Percentiles rank a stretch among this genome's conserved stretches.
Conservation (phyloP, 768 basidiomycete species). For the Panus rudis region DNA sequence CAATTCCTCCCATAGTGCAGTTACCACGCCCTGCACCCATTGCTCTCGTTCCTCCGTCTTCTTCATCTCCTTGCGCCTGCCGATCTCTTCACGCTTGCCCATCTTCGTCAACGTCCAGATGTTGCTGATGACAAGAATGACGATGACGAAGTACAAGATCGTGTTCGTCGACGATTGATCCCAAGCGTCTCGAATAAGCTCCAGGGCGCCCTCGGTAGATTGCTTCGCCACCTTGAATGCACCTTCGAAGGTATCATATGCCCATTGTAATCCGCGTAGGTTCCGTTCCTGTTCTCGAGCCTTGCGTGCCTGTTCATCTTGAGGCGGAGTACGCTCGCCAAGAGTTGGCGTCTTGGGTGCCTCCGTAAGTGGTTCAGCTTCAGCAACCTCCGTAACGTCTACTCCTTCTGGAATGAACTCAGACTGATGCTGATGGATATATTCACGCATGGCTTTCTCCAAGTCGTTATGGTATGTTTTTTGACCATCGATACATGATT, state of each 20-base stretch:
- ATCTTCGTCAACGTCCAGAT: constrained; percentile 55
- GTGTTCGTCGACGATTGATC: constrained; percentile 68
- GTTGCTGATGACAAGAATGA: constrained; percentile 69
- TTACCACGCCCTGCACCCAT: constrained; percentile 69
- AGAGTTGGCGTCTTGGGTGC: constrained; percentile 10
- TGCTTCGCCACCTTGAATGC: constrained; percentile 63
- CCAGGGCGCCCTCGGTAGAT: constrained; percentile 65
- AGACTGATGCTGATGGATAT: constrained; percentile 82
- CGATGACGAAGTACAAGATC: constrained; percentile 68
- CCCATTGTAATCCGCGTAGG: constrained; percentile 77
- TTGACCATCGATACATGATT: constrained; percentile 86
- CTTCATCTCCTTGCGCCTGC: constrained; percentile 39
- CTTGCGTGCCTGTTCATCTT: constrained; percentile 36
- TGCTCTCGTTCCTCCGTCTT: constrained; percentile 63
- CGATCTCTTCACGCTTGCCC: constrained; percentile 40
- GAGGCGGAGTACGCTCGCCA: constrained; percentile 16
- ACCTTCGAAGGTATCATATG: constrained; percentile 79
- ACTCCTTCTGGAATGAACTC: constrained; percentile 87
- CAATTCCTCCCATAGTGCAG: constrained; percentile 68
- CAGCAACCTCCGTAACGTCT: constrained; percentile 46
- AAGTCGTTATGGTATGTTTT: constrained; percentile 79
- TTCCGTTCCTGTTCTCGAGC: constrained; percentile 63
- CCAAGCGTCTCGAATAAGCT: constrained; percentile 75
- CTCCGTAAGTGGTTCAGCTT: constrained; percentile 22
- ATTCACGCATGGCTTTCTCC: constrained; percentile 76